Conservation (phyloP, 1,284 basidiomycete genomes). For the Microbotryum lychnidis-dioicae region DNA sequence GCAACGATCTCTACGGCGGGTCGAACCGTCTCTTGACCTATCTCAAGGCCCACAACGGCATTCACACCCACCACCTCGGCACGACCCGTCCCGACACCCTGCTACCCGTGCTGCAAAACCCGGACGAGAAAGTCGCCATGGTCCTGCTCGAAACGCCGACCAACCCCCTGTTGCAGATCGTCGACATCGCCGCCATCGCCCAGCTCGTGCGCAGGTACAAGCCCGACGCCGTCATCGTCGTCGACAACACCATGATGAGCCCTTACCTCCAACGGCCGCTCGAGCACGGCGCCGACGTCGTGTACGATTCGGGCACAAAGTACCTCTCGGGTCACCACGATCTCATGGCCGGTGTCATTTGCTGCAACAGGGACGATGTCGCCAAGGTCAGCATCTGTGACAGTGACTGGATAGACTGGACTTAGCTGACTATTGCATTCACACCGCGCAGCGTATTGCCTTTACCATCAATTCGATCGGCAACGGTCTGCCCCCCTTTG, state of each 20-base stretch:
- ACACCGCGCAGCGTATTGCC: slow-evolving; percentile 58
- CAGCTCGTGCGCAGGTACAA: slow-evolving; percentile 70
- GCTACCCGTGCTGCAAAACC: slow-evolving; percentile 57
- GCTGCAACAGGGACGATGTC: slow-evolving; percentile 83
- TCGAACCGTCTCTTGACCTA: slow-evolving; percentile 87
- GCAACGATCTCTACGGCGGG: slow-evolving; percentile 88
- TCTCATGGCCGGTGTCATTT: slow-evolving; percentile 93
- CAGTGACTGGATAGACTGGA: neutral
- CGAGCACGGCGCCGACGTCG: slow-evolving; percentile 91
- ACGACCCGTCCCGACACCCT: slow-evolving; percentile 68
- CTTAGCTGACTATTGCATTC: neutral
- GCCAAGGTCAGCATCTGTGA: slow-evolving; percentile 54
- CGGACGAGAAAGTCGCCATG: slow-evolving; percentile 67
- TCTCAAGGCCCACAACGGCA: slow-evolving; percentile 75
- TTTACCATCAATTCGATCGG: slow-evolving; percentile 95
- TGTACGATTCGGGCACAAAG: slow-evolving; percentile 97
- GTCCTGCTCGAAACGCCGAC: slow-evolving; percentile 95
- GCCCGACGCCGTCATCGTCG: slow-evolving; percentile 72
- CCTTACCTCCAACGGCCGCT: slow-evolving; percentile 94
- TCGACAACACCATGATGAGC: slow-evolving; percentile 99
- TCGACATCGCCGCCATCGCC: slow-evolving; percentile 75
- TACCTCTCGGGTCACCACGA: slow-evolving; percentile 98
- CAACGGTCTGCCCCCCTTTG: slow-evolving; percentile 91
- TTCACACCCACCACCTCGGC: slow-evolving; percentile 87
- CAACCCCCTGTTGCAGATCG: slow-evolving; percentile 93